These are phyloP conservation scores for Phaeosphaeriaceae sp. DNA, from an alignment of 2,329 filamentous ascomycete genomes.

Conservation along the genomic window DNA sequence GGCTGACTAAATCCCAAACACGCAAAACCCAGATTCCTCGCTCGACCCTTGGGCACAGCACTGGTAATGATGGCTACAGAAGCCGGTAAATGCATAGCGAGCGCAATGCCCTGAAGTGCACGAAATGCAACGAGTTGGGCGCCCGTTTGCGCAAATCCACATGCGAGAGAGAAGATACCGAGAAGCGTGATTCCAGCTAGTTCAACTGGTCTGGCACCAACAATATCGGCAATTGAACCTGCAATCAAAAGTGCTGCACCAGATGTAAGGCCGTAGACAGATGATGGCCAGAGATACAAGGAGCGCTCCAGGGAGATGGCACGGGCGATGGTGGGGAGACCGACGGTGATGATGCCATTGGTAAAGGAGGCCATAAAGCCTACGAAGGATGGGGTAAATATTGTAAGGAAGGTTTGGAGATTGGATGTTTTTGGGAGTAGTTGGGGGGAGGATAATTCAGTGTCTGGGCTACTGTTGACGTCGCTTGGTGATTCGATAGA, in stretches of 20 bases:
- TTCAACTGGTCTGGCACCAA: constrained; percentile 55
- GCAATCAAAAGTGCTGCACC: constrained; percentile 58
- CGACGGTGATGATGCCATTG: constrained; percentile 52
- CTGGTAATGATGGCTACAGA: constrained; percentile 54
- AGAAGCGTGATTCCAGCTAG: constrained; percentile 52
- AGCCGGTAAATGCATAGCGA: constrained; percentile 56
- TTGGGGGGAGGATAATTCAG: not conserved
- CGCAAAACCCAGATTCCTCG: constrained; percentile 42
- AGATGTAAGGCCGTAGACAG: constrained; percentile 50
- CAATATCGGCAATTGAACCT: constrained; percentile 59
- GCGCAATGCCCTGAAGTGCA: constrained; percentile 56
- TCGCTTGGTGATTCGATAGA: not conserved
- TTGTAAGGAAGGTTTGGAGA: constrained; percentile 22
- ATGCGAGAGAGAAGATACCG: constrained; percentile 53
- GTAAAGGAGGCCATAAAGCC: constrained; percentile 39
- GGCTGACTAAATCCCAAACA: constrained; percentile 56
- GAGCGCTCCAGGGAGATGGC: constrained; percentile 35
- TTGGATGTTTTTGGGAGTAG: constrained; percentile 9
- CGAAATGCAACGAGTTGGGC: constrained; percentile 52
- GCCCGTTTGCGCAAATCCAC: constrained; percentile 54
- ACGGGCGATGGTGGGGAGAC: constrained; percentile 51
- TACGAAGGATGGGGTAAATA: constrained; percentile 33
- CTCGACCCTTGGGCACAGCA: constrained; percentile 30
- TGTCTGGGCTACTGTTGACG: not conserved
- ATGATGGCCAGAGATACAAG: constrained; percentile 43